Evolutionary conservation across 768 basidiomycete genomes (phyloP), one percentile per base, ranked within the genome.

Genomic region (Lentinula guzmanii): DNA sequence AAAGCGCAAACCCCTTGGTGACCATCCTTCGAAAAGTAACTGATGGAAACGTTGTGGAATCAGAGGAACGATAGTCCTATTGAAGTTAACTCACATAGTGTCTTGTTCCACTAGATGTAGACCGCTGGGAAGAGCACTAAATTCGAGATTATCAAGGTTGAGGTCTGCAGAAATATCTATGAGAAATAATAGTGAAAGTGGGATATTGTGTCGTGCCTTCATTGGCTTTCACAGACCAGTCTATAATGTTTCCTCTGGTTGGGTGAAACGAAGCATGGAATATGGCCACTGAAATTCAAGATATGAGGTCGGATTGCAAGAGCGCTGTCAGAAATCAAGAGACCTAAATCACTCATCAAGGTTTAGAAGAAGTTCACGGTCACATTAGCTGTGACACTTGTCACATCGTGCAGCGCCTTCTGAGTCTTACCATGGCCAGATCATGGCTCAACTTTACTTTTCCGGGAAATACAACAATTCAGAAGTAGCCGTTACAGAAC

Each of bases 261-360:
- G 90, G 88, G 73, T 93, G 91, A 67, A 93, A 93, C 5, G 90
- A 90, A 16, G 86, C 80, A 72, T 93, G 90, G 64, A 92, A 93
- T 70, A 92, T 87, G 10, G 90, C 89, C 68, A 90, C 91, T 92
- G 65, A 52, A 45, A 35, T 45, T 39, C 31, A 24, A 59, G 35
- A 35, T 10, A 45, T 18, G 33, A 45, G 18, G 24, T 16, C n/a
- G 31, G 45, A 21, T 55, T 7, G n/a, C 21, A 21, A 41, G 11
- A 33, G 5, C n/a, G 37, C 9, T 18, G 16, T 43, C n/a, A 37
- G 9, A 54, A 15, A 39, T 54, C 53, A 45, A 59, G 45, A 35
- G 31, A 59, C 58, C 58, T 50, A 59, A 50, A 33, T 59, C 58
- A 28, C 16, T 37, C 48, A 59, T 59, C 48, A 39, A 39, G 16